Evolutionary conservation across 2,329 filamentous ascomycete genomes (phyloP).

Genomic region (Alternaria brassicicola): DNA sequence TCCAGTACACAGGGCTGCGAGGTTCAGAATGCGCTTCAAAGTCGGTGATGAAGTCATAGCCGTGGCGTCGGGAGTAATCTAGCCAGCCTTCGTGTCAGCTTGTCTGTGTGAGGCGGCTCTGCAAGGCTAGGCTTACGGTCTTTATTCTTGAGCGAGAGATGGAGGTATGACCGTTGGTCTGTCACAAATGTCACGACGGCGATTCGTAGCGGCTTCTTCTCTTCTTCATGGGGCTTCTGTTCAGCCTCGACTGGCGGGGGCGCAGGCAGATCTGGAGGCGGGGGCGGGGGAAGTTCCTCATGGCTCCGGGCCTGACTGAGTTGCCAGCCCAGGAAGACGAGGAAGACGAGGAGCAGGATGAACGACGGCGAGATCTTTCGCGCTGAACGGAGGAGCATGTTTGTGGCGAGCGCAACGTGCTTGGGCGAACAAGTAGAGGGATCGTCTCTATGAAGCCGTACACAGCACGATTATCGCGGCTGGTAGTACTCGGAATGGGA

Average conservation of each 20-base stretch:
- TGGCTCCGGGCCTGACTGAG: constrained; percentile 31
- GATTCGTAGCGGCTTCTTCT: constrained; percentile 32
- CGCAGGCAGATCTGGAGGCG: constrained; percentile 3
- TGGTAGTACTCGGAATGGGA: constrained; percentile 22
- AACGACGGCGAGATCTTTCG: constrained; percentile 29
- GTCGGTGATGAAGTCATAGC: constrained; percentile 50
- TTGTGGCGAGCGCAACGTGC: background rate
- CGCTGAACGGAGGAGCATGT: constrained; percentile 38
- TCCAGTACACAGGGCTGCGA: constrained; percentile 44
- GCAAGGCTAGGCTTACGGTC: constrained; percentile 34
- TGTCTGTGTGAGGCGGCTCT: too few species aligned
- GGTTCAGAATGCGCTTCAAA: constrained; percentile 44
- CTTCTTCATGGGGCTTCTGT: constrained; percentile 1
- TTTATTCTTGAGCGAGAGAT: constrained; percentile 48
- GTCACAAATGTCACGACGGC: constrained; percentile 48
- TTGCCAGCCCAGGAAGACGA: constrained; percentile 41
- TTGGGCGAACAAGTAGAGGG: background rate
- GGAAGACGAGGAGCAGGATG: constrained; percentile 35
- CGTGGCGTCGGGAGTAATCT: constrained; percentile 51
- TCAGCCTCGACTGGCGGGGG: constrained; percentile 2
- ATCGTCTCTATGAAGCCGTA: background rate
- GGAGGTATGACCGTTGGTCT: constrained; percentile 45
- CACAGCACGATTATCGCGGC: constrained; percentile 3
- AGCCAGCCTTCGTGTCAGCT: constrained; percentile 4
- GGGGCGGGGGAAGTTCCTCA: constrained; percentile 19